phyloP scores from a whole-genome alignment of 805 yeast genomes.

The Wickerhamomyces ciferrii region DNA sequence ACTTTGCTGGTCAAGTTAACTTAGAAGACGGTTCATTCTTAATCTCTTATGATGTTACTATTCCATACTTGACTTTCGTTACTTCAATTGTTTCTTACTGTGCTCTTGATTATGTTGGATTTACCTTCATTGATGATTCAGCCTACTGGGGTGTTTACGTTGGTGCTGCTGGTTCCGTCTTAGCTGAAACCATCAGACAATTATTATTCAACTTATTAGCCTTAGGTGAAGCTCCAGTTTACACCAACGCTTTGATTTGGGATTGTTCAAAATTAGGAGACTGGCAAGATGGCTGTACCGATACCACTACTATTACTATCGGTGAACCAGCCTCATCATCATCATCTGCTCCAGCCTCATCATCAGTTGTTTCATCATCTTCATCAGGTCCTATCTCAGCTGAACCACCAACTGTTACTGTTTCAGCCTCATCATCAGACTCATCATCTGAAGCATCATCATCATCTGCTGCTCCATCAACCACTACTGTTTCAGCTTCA shows the following conservation, averaged over 20 bases:
- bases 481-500: constrained; percentile 3
- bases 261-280: neutral
- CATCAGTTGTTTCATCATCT: neutral
- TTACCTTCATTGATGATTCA: neutral
- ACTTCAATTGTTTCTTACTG: neutral
- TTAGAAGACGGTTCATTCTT: neutral
- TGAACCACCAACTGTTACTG: neutral
- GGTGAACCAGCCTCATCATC: neutral
- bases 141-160: neutral
- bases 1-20: neutral
- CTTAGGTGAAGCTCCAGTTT: neutral
- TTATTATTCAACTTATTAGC: neutral
- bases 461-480: neutral
- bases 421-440: neutral
- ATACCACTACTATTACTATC: neutral
- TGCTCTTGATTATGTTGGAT: neutral
- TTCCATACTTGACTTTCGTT: neutral
- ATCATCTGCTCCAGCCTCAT: neutral
- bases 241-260: neutral
- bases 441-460: neutral
- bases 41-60: neutral
- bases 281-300: neutral
- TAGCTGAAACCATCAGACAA: neutral
- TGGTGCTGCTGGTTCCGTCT: neutral
- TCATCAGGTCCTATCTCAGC: neutral